Base-by-base conservation (phyloP, 257 asterid genomes). In the Solanum medicagineum region DNA sequence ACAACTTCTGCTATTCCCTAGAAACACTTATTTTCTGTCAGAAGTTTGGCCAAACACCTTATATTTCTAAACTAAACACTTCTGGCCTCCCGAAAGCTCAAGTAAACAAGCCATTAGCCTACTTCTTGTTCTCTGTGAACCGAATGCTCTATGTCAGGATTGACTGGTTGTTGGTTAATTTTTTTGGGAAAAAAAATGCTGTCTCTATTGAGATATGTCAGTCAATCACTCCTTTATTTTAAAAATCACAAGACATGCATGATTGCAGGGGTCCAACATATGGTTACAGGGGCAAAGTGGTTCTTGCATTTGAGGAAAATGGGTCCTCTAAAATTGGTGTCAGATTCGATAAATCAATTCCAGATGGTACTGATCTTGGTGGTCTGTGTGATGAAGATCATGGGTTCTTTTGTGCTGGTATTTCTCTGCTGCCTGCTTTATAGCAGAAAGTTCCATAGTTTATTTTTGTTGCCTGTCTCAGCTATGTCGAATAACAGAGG, bases 261-360 rank as follows among this genome's bases (percentile, higher is more conserved):
- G 29, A 55, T 59, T 89, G 86, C 87, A 94, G 98, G 95, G 98
- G 98, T 82, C 99, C 98, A 81, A 36, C 89, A 81, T 89, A 89
- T 86, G 95, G 94, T 81, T 92, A 88, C 90, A 92, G 86, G 87
- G 98, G 99, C 87, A 93, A 93, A 91, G 99, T 95, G 86, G 89
- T 94, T 63, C 96, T 94, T 88, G 90, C 99, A 73, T 95, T 92
- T 86, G 99, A 93, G 90, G 97, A 91, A 86, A 95, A 95, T 89
- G 96, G 92, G 82, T 91, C 94, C 83, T 83, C 81, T 22, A 83
- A 83, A 71, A 83, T 62, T 47, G 80, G 81, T 83, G 75, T 32
- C 57, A 49, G 74, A 83, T 71, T 62, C 68, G 85, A 83, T 66
- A 65, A 53, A 69, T 56, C 62, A 49, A 42, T 83, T 54, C 81